Evolutionary conservation across 2,329 filamentous ascomycete genomes (phyloP), one percentile per base, ranked within the genome.

Genomic region (Ophiosphaerella herpotricha): DNA sequence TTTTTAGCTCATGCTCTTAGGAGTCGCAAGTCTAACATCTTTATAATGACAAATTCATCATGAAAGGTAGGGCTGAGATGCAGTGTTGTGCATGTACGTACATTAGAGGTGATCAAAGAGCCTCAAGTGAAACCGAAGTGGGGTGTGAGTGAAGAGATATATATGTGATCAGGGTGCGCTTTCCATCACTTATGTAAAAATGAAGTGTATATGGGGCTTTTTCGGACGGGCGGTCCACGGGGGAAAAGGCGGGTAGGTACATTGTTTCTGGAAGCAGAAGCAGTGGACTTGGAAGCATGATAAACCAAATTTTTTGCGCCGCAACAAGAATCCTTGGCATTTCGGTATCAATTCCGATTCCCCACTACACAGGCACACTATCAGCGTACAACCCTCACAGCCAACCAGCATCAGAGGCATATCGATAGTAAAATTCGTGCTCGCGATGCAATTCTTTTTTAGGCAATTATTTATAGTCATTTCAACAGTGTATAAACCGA

Each of bases 11-110:
- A 72, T 65, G 53, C 59, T 56, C 18, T 29, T 29, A 11, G 38
- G 60, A 61, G 61, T 72, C 69, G 69, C 67, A 72, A 72, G 69
- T 72, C 69, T 72, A 72, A 72, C 69, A 72, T 72, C 69, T 72
- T 66, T 67, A 63, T 63, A 57, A 60, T 63, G 68, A 72, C 68
- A 48, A 60, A 43, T 56, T 72, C 69, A 72, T 72, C 69, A 72
- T 66, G 46, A 43, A 48, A 44, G 47, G 44, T 46, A 38, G 33
- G 21, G 36, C 26, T 26, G 26, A 33, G 23, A 37, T 29, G 29
- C n/a, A 18, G 7, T 29, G 21, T 46, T 21, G 24, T 9, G 36
- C 21, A 39, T 29, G n/a, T 31, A 55, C 57, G 37, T 48, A 66
- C 62, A 59, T 60, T 50, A 39, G 34, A 32, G 14, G 12, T 35